Evolutionary conservation across 345 rosid species (phyloP), one percentile per base, ranked within the genome.

Genomic region (Corymbia maculata): DNA sequence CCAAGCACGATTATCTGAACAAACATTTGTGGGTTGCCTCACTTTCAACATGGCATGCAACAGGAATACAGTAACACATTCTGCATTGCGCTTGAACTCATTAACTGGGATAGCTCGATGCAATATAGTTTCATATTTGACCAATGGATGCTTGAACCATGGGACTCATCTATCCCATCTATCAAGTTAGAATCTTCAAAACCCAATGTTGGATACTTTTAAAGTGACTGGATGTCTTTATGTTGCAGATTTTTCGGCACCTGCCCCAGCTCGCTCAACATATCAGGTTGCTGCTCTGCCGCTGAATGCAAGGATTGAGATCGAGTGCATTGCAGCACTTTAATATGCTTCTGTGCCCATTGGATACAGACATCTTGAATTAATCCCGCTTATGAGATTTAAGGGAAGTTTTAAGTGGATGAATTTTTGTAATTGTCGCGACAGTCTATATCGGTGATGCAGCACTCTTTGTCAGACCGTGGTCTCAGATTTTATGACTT

Each of bases 241-340:
- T 75, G 2, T 75, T 93, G 89, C 96, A 97, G 99, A 97, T 92
- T 97, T 98, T 87, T 94, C 96, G 13, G 93, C 94, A 64, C 96
- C 97, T 87, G 91, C 95, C 52, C 99, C 99, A 9, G 96, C 99
- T 52, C 94, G 98, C 52, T 92, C 99, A 13, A 98, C 99, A 30
- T 96, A 94, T 89, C 99, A 97, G 92, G 99, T 95, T 5, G 99
- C 99, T 26, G 99, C 98, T 88, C 90, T 97, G 94, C 99, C 99
- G 15, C 61, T 95, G 89, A 93, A 96, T 87, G 98, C 99, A 51
- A 96, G 88, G 95, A 94, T 97, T 59, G 99, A 97, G 94, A 95
- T 98, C 15, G 99, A 98, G 89, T 96, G 99, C 94, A 95, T 97
- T 89, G 99, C 99, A 36, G 89, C 95, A 68, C 96, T 95, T 86